phyloP scores from a whole-genome alignment of 441 rosid genomes.

The Eutrema salsugineum region DNA sequence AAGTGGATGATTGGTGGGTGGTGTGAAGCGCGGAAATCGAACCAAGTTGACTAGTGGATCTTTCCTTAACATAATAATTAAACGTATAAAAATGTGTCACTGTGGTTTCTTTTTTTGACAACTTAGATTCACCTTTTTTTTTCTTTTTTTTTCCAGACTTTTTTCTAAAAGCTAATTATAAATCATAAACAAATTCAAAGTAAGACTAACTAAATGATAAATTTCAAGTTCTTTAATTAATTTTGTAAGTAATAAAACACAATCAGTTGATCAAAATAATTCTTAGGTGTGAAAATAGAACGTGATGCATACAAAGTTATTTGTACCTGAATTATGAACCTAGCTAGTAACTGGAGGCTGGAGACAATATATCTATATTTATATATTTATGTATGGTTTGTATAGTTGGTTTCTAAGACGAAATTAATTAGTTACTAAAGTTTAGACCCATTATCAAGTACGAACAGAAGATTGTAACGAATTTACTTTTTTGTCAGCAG shows the following conservation, averaged over 20 bases:
- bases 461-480: not conserved
- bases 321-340: not conserved
- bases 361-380: too few relatives aligned
- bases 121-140: not conserved
- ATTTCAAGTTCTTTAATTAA: not conserved
- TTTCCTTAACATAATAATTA: not conserved
- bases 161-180: not conserved
- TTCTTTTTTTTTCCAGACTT: not conserved
- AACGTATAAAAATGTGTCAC: not conserved
- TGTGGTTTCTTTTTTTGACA: not conserved
- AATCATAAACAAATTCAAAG: not conserved
- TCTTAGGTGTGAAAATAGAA: not conserved
- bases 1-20: not conserved
- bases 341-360: too few relatives aligned
- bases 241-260: not conserved
- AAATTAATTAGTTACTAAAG: not conserved
- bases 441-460: not conserved
- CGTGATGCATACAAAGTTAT: not conserved
- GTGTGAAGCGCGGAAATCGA: constrained; percentile 9
- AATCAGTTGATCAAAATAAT: not conserved
- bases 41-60: constrained; percentile 16
- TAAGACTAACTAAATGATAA: not conserved
- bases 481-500: not conserved
- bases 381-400: too few relatives aligned
- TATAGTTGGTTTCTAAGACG: too few relatives aligned